phyloP scores from a whole-genome alignment of 1,284 basidiomycete species.

The Athelia psychrophila region DNA sequence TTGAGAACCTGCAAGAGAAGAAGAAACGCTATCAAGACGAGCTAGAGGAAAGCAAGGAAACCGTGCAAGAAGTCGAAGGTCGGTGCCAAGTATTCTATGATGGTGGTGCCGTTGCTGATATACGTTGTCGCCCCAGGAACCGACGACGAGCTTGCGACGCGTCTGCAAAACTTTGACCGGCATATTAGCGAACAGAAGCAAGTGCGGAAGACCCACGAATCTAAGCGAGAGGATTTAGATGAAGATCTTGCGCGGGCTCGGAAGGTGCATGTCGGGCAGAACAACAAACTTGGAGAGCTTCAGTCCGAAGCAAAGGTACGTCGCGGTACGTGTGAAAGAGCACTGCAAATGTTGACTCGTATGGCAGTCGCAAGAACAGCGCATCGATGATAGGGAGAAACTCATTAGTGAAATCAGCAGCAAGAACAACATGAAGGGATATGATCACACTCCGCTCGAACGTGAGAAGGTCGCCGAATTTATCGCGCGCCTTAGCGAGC shows the following conservation, averaged over 20 bases:
- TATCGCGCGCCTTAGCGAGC: slow-evolving; percentile 54
- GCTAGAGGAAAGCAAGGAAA: slow-evolving; percentile 63
- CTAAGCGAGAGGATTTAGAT: slow-evolving; percentile 57
- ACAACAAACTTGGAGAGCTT: slow-evolving; percentile 60
- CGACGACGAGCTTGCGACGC: slow-evolving; percentile 72
- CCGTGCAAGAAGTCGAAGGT: slow-evolving; percentile 77
- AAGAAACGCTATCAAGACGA: slow-evolving; percentile 55
- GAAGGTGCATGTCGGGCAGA: slow-evolving; percentile 51
- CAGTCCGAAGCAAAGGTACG: slow-evolving; percentile 63
- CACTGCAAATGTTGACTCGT: background rate
- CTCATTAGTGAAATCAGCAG: slow-evolving; percentile 71
- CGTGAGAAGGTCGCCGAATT: slow-evolving; percentile 72
- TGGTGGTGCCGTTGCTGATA: background rate
- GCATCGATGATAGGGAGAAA: slow-evolving; percentile 72
- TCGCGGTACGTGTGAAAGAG: slow-evolving; percentile 4
- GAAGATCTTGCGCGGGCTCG: slow-evolving; percentile 58
- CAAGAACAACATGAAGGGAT: slow-evolving; percentile 74
- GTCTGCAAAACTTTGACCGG: slow-evolving; percentile 71
- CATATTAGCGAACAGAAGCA: slow-evolving; percentile 56
- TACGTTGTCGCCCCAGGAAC: slow-evolving; percentile 49
- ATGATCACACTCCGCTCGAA: slow-evolving; percentile 61
- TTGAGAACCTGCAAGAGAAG: slow-evolving; percentile 66
- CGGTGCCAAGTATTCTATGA: slow-evolving; percentile 5
- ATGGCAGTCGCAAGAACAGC: slow-evolving; percentile 71
- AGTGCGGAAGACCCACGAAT: slow-evolving; percentile 44